These are phyloP conservation scores for Auricularia sp. DNA, from an alignment of 768 basidiomycete genomes.

Conservation along the genomic window DNA sequence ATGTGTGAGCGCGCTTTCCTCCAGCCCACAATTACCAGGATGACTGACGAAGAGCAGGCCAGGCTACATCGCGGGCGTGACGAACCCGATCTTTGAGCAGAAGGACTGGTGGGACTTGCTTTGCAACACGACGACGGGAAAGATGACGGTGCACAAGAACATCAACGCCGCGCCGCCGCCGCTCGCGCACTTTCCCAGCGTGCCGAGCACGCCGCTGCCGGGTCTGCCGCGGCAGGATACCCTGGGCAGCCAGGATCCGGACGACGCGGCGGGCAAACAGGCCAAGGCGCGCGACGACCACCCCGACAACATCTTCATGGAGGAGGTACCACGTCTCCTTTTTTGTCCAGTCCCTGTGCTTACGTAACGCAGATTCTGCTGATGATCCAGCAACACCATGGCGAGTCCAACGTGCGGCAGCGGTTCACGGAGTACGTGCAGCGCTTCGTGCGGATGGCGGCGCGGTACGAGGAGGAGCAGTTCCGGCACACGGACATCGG, in stretches of 20 bases:
- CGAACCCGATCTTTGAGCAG: conserved; percentile 91
- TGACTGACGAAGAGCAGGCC: conserved; percentile 21
- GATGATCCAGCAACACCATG: conserved; percentile 86
- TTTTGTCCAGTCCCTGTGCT: background rate
- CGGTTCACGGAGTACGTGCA: conserved; percentile 82
- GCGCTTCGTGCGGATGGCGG: conserved; percentile 82
- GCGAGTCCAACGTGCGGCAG: conserved; percentile 77
- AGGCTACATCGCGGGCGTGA: conserved; percentile 93
- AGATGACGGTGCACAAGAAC: conserved; percentile 80
- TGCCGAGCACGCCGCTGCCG: conserved; percentile 29
- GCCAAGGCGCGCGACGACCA: conserved; percentile 39
- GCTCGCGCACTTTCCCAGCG: conserved; percentile 29
- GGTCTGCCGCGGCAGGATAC: conserved; percentile 15
- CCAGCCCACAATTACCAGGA: no score
- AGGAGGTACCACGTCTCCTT: conserved; percentile 57
- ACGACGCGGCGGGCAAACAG: conserved; percentile 53
- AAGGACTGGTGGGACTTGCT: conserved; percentile 81
- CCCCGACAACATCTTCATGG: conserved; percentile 80
- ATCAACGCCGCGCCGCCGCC: conserved; percentile 39
- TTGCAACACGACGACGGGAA: conserved; percentile 81
- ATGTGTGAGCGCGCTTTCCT: background rate
- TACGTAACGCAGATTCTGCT: conserved; percentile 49
- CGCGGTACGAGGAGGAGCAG: conserved; percentile 82
- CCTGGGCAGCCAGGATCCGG: conserved; percentile 33
- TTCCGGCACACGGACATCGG: conserved; percentile 66